Evolutionary conservation across 148 eudicot species (phyloP).

Genomic region (Rhododendron ovatum): DNA sequence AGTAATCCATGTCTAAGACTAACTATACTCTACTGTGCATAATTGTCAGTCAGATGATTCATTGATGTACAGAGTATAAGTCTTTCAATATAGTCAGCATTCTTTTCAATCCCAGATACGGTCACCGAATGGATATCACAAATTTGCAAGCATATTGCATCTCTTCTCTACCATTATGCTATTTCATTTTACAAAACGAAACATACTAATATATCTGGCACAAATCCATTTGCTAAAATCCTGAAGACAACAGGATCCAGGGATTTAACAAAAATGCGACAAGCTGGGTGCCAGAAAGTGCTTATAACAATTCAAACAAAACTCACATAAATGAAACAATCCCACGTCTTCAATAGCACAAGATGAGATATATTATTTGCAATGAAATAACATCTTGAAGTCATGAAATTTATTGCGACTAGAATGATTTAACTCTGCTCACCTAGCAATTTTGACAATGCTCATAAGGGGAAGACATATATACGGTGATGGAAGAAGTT

Average conservation of each 20-base stretch:
- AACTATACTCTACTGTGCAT: neutral
- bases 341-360: neutral
- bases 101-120: neutral
- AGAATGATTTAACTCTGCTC: conserved; percentile 1
- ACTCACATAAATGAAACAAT: neutral
- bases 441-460: conserved; percentile 55
- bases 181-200: neutral
- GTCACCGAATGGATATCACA: neutral
- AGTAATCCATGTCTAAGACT: neutral
- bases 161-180: neutral
- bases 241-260: neutral
- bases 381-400: neutral
- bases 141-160: neutral
- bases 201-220: neutral
- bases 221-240: neutral
- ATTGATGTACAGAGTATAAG: neutral
- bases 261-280: neutral
- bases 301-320: neutral
- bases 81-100: neutral
- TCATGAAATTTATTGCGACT: neutral
- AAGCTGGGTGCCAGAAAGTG: too few relatives aligned
- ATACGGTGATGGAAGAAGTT: conserved; percentile 42
- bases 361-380: neutral
- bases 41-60: neutral
- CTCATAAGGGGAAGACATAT: conserved; percentile 60